phyloP scores from a whole-genome alignment of 2,329 filamentous ascomycete species.

The Penicillium freii region DNA sequence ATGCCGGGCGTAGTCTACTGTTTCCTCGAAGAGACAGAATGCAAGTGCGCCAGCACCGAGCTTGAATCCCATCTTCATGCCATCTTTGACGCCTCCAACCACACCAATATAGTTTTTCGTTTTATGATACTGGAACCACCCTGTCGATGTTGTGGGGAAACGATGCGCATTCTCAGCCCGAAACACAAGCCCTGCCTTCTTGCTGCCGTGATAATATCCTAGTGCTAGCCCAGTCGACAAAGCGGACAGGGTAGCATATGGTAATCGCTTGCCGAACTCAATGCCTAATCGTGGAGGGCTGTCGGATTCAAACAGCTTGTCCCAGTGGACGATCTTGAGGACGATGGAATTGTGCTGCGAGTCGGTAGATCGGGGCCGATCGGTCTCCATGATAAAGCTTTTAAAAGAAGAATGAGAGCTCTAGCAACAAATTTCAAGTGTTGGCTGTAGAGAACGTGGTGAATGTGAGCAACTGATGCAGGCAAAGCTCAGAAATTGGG shows the following conservation, averaged over 20 bases:
- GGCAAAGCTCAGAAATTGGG: slow-evolving; percentile 13
- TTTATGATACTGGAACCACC: slow-evolving; percentile 99
- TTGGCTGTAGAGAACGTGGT: background rate
- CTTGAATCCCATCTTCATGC: slow-evolving; percentile 68
- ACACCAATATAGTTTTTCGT: slow-evolving; percentile 90
- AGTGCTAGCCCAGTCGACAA: slow-evolving; percentile 68
- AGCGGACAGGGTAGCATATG: slow-evolving; percentile 61
- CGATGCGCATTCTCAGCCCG: slow-evolving; percentile 95
- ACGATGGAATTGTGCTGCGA: slow-evolving; percentile 22
- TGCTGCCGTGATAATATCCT: slow-evolving; percentile 70
- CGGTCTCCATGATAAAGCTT: slow-evolving; percentile 17
- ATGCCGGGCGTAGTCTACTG: slow-evolving; percentile 66
- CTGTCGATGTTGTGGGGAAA: slow-evolving; percentile 74
- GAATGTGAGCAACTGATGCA: background rate
- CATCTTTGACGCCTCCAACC: slow-evolving; percentile 74
- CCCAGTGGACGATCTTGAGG: slow-evolving; percentile 35
- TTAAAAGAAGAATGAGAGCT: background rate
- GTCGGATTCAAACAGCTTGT: slow-evolving; percentile 40
- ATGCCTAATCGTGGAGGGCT: slow-evolving; percentile 56
- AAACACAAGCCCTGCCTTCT: slow-evolving; percentile 75
- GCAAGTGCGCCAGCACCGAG: slow-evolving; percentile 70
- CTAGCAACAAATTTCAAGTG: too few relatives aligned
- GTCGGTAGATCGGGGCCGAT: slow-evolving; percentile 10
- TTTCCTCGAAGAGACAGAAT: slow-evolving; percentile 81
- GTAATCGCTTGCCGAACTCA: slow-evolving; percentile 63